Evolutionary conservation across 768 basidiomycete species (phyloP), one percentile per base, ranked within the genome.

Genomic region (Suillus americanus): DNA sequence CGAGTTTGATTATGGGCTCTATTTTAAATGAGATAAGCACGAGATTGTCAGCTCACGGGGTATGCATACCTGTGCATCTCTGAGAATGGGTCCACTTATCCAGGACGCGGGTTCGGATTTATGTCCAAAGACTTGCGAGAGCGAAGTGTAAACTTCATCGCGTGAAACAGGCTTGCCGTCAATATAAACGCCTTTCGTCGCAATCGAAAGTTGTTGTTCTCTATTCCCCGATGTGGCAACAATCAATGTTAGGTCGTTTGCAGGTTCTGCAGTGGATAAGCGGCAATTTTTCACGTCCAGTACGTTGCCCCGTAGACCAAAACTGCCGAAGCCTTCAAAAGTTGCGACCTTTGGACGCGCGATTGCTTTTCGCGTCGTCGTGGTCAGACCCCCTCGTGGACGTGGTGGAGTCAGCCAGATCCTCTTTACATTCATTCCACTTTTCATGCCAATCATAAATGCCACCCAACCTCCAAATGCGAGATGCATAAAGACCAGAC

Each of bases 361-460:
- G 12, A 50, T 14, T 53, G 54, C 14, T 60, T 59, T 59, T 28
- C 23, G 57, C 10, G 28, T 20, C 28, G 28, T 41, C 18, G 28
- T 41, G 10, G 28, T 30, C 2, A 28, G 12, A 41, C 40, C 25
- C 38, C 16, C n/a, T 68, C 67, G 9, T 65, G 69, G 28, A 75
- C 71, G 41, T 68, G 74, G 38, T 67, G 74, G 76, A 59, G 74
- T 69, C 7, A 76, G 18, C 76, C 76, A 76, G 60, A 77, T 64
- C 43, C 71, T 77, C 23, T 72, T 70, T n/a, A 71, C 73, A 1
- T 76, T 68, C 16, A 71, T 62, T 2, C 73, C 76, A 59, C 73
- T 70, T 40, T 69, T 60, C 57, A 67, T 72, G 28, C 75, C 61
- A 43, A 77, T 64, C 25, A 68, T 63, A 25, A 74, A 66, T 23